A percentile compares a stretch with the other conserved stretches of the same genome.
Conservation (phyloP, 2,329 filamentous ascomycete genomes). For the Apiospora marii region DNA sequence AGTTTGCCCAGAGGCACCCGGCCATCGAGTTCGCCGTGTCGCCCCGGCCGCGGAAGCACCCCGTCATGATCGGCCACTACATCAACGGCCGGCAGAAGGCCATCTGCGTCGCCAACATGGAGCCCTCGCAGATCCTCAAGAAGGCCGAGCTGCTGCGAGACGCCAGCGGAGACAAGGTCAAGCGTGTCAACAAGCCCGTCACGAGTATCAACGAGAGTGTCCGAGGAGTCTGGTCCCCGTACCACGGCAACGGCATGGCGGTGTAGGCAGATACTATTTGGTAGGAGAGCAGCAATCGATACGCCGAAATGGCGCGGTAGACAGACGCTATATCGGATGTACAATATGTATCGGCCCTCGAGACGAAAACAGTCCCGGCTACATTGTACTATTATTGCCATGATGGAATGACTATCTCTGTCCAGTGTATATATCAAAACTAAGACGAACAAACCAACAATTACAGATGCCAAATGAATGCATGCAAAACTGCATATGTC, state of each 20-base stretch:
- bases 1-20: conserved; percentile 83
- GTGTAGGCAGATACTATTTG: conserved; percentile 49
- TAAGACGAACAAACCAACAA: conserved; percentile 14
- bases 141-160: conserved; percentile 79
- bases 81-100: conserved; percentile 89
- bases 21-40: conserved; percentile 92
- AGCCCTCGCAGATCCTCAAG: conserved; percentile 79
- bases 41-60: conserved; percentile 88
- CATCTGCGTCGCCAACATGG: conserved; percentile 87
- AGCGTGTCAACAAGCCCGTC: conserved; percentile 68
- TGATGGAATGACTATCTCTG: conserved; percentile 16
- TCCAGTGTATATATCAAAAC: conserved; percentile 20
- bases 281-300: conserved; percentile 26
- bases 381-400: conserved; percentile 24
- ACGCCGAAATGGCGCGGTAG: conserved; percentile 25
- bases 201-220: conserved; percentile 71
- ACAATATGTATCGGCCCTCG: background rate
- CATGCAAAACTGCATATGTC: background rate
- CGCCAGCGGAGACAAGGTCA: conserved; percentile 78
- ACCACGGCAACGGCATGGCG: conserved; percentile 66
- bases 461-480: conserved; percentile 18
- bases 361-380: background rate
- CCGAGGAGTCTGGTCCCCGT: conserved; percentile 75
- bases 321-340: background rate
- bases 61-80: conserved; percentile 87